Percentiles rank a stretch among this genome's conserved stretches.
Evolutionary conservation across 495 filamentous ascomycete genomes (phyloP).

Genomic region (Trichoderma asperelloides): DNA sequence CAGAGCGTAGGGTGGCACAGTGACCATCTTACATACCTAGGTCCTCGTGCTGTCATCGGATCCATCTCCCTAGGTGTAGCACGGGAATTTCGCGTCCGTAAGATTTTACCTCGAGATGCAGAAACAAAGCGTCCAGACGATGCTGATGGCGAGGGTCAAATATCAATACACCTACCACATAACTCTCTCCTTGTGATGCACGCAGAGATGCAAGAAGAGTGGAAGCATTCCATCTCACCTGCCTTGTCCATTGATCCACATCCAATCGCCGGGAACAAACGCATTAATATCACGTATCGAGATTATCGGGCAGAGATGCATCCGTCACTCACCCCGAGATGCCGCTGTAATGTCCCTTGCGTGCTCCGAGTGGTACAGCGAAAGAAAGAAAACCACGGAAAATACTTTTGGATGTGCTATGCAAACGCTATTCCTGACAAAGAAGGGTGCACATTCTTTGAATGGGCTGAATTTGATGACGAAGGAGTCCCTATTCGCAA

Average conservation of each 20-base stretch:
- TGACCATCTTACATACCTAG: conserved; percentile 89
- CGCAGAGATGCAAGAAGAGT: conserved; percentile 77
- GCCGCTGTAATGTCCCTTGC: conserved; percentile 57
- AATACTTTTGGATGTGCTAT: conserved; percentile 95
- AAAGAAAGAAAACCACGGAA: conserved; percentile 62
- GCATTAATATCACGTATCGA: conserved; percentile 93
- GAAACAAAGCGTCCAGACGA: conserved; percentile 20
- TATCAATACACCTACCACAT: conserved; percentile 85
- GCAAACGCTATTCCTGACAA: conserved; percentile 66
- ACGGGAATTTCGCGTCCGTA: conserved; percentile 80
- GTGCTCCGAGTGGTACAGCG: conserved; percentile 73
- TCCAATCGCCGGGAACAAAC: conserved; percentile 63
- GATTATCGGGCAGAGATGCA: conserved; percentile 70
- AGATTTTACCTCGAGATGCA: conserved; percentile 51
- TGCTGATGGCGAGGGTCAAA: conserved; percentile 65
- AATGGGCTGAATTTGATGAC: conserved; percentile 85
- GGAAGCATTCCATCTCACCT: conserved; percentile 72
- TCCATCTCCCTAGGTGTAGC: conserved; percentile 83
- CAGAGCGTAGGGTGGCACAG: conserved; percentile 86
- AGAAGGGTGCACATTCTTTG: conserved; percentile 70
- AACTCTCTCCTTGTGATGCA: conserved; percentile 93
- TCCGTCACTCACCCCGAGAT: conserved; percentile 56
- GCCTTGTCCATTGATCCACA: conserved; percentile 70
- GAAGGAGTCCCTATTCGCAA: conserved; percentile 72
- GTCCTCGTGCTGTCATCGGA: conserved; percentile 79